A percentile compares a stretch with the other conserved stretches of the same genome.
These are phyloP conservation scores for Fusarium penzigii DNA, from an alignment of 2,329 filamentous ascomycete genomes.

Conservation along the genomic window DNA sequence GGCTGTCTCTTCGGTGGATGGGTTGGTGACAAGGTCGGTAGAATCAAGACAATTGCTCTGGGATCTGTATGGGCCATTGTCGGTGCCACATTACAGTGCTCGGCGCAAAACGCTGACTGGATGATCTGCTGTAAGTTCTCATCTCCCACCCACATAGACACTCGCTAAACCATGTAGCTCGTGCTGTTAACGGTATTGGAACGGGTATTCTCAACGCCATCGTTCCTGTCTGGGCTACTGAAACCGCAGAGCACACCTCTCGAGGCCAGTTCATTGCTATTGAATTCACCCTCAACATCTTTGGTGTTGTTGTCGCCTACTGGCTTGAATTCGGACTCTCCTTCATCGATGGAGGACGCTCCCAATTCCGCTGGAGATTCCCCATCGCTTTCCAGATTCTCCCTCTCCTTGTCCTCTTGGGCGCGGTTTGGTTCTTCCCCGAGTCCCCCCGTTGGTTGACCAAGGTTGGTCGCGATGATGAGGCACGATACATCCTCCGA, in stretches of 20 bases:
- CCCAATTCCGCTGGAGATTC: constrained; percentile 66
- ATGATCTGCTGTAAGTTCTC: constrained; percentile 41
- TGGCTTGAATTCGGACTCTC: constrained; percentile 62
- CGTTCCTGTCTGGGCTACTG: constrained; percentile 70
- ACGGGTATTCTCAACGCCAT: constrained; percentile 72
- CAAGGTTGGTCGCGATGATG: constrained; percentile 65
- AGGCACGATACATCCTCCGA: constrained; percentile 65
- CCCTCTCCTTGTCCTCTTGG: constrained; percentile 59
- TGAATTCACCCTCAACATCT: constrained; percentile 47
- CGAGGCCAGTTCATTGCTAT: constrained; percentile 70
- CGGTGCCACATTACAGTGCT: constrained; percentile 14
- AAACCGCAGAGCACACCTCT: constrained; percentile 66
- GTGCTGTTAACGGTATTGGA: constrained; percentile 45
- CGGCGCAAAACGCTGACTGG: constrained; percentile 21
- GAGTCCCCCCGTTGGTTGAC: constrained; percentile 69
- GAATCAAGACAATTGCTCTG: constrained; percentile 22
- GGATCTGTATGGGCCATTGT: constrained; percentile 17
- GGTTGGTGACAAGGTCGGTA: constrained; percentile 19
- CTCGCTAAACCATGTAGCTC: constrained; percentile 13
- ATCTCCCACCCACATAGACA: not conserved
- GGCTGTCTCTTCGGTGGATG: constrained; percentile 22
- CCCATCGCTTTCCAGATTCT: constrained; percentile 71
- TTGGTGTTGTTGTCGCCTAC: constrained; percentile 48
- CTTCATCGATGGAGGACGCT: constrained; percentile 59
- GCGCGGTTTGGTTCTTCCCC: constrained; percentile 65